A percentile compares a stretch with the other conserved stretches of the same genome.
These are phyloP conservation scores for Trametes elegans DNA, from an alignment of 768 basidiomycete species.

Conservation along the genomic window DNA sequence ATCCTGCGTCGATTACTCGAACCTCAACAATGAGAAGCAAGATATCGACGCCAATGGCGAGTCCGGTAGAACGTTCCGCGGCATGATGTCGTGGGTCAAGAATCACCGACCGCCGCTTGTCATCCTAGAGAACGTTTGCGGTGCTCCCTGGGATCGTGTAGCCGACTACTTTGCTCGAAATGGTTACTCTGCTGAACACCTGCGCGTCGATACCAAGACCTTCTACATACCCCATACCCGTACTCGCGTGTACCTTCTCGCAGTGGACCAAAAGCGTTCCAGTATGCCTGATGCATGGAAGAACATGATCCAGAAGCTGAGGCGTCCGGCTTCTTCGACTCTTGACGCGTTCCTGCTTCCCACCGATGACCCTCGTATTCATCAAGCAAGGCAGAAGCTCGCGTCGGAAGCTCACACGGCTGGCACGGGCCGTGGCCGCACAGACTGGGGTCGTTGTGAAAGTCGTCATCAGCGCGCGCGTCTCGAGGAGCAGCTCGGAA, in stretches of 20 bases:
- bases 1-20: slow-evolving; percentile 97
- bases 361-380: slow-evolving; percentile 88
- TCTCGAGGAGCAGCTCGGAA: slow-evolving; percentile 77
- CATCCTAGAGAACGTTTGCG: slow-evolving; percentile 91
- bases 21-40: slow-evolving; percentile 89
- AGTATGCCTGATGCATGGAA: slow-evolving; percentile 70
- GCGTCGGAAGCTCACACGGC: slow-evolving; percentile 64
- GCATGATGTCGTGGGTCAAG: slow-evolving; percentile 92
- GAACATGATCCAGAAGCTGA: slow-evolving; percentile 57
- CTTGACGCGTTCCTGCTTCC: slow-evolving; percentile 91
- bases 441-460: slow-evolving; percentile 92
- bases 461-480: slow-evolving; percentile 87
- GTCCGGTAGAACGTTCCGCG: slow-evolving; percentile 89
- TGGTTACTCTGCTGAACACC: slow-evolving; percentile 69
- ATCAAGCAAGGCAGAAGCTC: slow-evolving; percentile 83
- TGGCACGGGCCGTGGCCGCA: slow-evolving; percentile 69
- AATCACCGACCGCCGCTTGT: slow-evolving; percentile 88
- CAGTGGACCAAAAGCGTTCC: slow-evolving; percentile 63
- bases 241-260: slow-evolving; percentile 84
- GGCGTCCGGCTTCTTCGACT: slow-evolving; percentile 84
- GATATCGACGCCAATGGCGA: slow-evolving; percentile 88
- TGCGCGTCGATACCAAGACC: slow-evolving; percentile 79
- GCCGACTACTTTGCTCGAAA: slow-evolving; percentile 69
- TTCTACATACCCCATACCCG: slow-evolving; percentile 96
- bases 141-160: slow-evolving; percentile 85